Base-by-base conservation (phyloP, 805 yeast genomes). In the Metschnikowia peoriensis region DNA sequence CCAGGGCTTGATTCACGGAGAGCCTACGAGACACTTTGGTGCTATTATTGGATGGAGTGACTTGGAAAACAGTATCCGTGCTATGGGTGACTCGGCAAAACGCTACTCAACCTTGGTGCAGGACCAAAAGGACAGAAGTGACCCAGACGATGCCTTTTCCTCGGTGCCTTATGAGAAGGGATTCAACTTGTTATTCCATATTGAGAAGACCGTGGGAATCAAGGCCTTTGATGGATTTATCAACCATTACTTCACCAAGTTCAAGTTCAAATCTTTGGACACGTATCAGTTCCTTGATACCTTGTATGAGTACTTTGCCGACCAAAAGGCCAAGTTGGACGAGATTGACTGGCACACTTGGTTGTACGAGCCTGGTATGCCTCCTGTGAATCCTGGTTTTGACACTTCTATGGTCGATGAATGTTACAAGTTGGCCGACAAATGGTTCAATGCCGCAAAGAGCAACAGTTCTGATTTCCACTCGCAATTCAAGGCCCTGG, bases 141-240 rank as follows among this genome's bases (percentile, higher is more conserved):
- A 89, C 65, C 97, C 97, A 6, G 97, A 91, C 69, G 96, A 90
- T 61, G 86, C 96, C 0, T 91, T 89, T 69, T 84, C 90, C 35
- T 76, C 88, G 1, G 96, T 91, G 44, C 97, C 97, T 2, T 91
- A 91, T 69, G 97, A 91, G 67, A 90, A 90, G 68, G 97, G 97
- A 7, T 87, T 85, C 61, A 89, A 86, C 59, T 77, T 91, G 62
- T 75, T 92, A 53, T 88, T 82, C 71, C 82, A 83, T 61, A 76
- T 91, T 47, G 97, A 92, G 70, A 79, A 76, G 45, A 65, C 75
- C 38, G 72, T 91, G 10, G 91, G 89, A 38, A 66, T 70, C 42
- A 75, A 75, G 22, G 78, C 68, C 15, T 91, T 89, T 66, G 96
- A 89, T 67, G 86, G 88, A 46, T 91, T 88, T 64, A 85, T 91